A percentile compares a stretch with the other conserved stretches of the same genome.
Evolutionary conservation across 768 basidiomycete genomes (phyloP).

Genomic region (Kwoniella dendrophila): DNA sequence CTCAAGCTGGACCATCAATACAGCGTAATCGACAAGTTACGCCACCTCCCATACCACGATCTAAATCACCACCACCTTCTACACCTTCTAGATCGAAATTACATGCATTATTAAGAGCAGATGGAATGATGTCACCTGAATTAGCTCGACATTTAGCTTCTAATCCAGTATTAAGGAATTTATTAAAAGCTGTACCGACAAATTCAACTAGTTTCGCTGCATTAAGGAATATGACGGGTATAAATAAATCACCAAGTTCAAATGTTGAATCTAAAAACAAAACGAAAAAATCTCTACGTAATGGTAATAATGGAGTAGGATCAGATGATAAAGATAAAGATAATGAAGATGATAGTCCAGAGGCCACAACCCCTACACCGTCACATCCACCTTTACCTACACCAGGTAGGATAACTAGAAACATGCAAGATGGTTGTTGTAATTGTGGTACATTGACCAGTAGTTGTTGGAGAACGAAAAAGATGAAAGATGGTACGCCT

Average conservation of each 20-base stretch:
- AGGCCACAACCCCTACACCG: conserved; percentile 27
- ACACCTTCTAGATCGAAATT: conserved; percentile 41
- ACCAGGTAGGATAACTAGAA: not conserved
- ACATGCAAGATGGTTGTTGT: conserved; percentile 33
- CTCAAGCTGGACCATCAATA: conserved; percentile 13
- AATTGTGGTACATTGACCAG: conserved; percentile 44
- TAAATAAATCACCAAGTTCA: conserved; percentile 7
- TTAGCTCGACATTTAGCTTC: conserved; percentile 37
- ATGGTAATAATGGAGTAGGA: not conserved
- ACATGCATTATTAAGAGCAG: conserved; percentile 36
- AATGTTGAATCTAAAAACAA: not conserved
- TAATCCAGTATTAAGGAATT: conserved; percentile 39
- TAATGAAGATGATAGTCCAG: conserved; percentile 25
- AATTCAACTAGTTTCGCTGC: conserved; percentile 17
- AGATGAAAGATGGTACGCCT: conserved; percentile 39
- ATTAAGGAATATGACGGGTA: conserved; percentile 19
- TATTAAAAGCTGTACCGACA: conserved; percentile 43
- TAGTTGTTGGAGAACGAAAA: conserved; percentile 39
- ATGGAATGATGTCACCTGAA: conserved; percentile 43
- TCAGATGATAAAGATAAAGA: conserved; percentile 12
- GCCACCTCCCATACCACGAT: conserved; percentile 33
- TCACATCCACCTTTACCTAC: conserved; percentile 10
- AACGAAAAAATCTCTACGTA: conserved; percentile 2
- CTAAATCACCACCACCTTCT: conserved; percentile 45
- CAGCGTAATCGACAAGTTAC: conserved; percentile 32